Conservation (phyloP, 2,329 filamentous ascomycete genomes). For the Cucurbitaria berberidis region DNA sequence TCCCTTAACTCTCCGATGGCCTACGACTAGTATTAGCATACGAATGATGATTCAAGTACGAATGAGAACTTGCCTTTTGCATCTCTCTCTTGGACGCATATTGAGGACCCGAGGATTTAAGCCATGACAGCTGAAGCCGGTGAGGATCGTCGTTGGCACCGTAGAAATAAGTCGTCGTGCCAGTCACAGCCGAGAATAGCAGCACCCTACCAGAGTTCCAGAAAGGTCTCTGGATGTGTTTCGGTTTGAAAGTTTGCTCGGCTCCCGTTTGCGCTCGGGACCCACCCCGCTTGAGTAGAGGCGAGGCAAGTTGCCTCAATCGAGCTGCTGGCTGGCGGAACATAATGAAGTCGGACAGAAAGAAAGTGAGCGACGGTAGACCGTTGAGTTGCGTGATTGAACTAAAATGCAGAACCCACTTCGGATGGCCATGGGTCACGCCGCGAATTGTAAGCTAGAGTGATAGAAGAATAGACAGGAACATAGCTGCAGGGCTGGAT, state of each 20-base stretch:
- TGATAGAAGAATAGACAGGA: constrained; percentile 22
- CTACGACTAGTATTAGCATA: constrained; percentile 39
- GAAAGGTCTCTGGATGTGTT: constrained; percentile 40
- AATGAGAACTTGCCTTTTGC: constrained; percentile 52
- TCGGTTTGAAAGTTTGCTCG: constrained; percentile 29
- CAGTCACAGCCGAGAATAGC: constrained; percentile 57
- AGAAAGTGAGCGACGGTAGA: constrained; percentile 17
- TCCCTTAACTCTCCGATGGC: constrained; percentile 62
- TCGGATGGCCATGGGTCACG: constrained; percentile 34
- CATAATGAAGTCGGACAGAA: constrained; percentile 31
- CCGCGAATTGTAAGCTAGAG: constrained; percentile 22
- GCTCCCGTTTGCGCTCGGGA: constrained; percentile 34
- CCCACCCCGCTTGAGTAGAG: constrained; percentile 36
- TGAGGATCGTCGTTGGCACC: constrained; percentile 53
- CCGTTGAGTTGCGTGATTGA: constrained; percentile 18
- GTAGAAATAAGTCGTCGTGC: constrained; percentile 59
- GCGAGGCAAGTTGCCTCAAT: constrained; percentile 36
- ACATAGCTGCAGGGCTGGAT: constrained; percentile 24
- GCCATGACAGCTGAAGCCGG: constrained; percentile 36
- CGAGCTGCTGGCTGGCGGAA: constrained; percentile 40
- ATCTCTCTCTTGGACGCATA: constrained; percentile 61
- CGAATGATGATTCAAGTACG: not conserved
- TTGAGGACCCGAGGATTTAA: constrained; percentile 36
- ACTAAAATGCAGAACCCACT: constrained; percentile 25
- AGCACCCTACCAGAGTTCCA: constrained; percentile 58